Conservation (phyloP, 2,329 filamentous ascomycete genomes). For the Fusarium scirpi region DNA sequence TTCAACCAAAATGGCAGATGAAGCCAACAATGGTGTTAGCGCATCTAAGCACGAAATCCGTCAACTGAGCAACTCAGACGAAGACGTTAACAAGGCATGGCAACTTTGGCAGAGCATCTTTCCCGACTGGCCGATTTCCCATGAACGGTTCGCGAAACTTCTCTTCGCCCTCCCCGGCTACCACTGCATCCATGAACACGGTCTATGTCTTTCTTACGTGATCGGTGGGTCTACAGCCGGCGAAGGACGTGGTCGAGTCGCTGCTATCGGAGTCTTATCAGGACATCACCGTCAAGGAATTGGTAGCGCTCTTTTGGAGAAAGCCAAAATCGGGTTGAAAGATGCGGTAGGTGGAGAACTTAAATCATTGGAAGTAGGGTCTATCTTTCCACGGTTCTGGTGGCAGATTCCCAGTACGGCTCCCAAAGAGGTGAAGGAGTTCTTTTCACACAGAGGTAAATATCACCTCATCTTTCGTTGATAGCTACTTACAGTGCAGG, state of each 20-base stretch:
- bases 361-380: conserved; percentile 35
- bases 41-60: conserved; percentile 17
- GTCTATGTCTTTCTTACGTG: conserved; percentile 34
- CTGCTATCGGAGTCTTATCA: conserved; percentile 37
- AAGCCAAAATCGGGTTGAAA: conserved; percentile 3
- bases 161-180: conserved; percentile 2
- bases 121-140: conserved; percentile 35
- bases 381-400: conserved; percentile 41
- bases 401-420: conserved; percentile 28
- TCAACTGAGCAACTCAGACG: conserved; percentile 14
- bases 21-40: neutral
- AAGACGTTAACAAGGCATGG: conserved; percentile 37
- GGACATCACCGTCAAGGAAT: conserved; percentile 37
- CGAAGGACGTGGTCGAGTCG: conserved; percentile 16
- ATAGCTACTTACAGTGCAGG: neutral
- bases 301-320: conserved; percentile 31
- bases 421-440: conserved; percentile 25
- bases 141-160: conserved; percentile 15
- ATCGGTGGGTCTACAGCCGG: neutral
- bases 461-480: accelerated
- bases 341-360: conserved; percentile 1
- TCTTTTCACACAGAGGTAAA: conserved; percentile 36
- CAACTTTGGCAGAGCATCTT: conserved; percentile 42
- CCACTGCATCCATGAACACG: conserved; percentile 36
- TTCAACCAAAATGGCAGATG: neutral